Evolutionary conservation across 108 stramenopile genomes (phyloP), one percentile per base, ranked within the genome.

Genomic region (Nitzschia sp.): DNA sequence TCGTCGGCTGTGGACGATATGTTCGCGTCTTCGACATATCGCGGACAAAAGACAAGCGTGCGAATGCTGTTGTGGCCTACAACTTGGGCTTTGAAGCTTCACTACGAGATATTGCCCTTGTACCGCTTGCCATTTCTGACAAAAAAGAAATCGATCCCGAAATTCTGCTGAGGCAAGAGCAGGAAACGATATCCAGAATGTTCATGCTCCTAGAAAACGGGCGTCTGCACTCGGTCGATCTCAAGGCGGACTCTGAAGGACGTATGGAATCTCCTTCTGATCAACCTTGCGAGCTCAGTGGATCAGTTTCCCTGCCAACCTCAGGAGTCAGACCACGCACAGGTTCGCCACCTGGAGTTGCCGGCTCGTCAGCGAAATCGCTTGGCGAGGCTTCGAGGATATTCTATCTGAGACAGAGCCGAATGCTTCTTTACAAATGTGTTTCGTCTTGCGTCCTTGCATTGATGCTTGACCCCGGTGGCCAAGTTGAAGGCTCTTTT

Each of bases 331-430:
- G 85, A 26, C 54, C 79, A 17, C 68, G 75, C 23, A 21, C 45
- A 47, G 78, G 81, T 17, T 73, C 71, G 3, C 54, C 72, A 26
- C 63, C 73, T 26, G 68, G 58, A n/a, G n/a, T 68, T 17, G 50
- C 53, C 46, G 78, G 81, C 25, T 68, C 80, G 23, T 67, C 73
- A 8, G 55, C 86, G 30, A 78, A 69, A 25, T 73, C 79, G 30
- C 73, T 90, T 25, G 89, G 89, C 25, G 89, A 90, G 65, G 89
- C 84, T n/a, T 71, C 70, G 27, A 63, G 59, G 55, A 59, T 91
- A 16, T 60, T 54, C n/a, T 83, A 75, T 47, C 66, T 91, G 23
- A 56, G 35, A 45, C 80, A 84, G 32, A 83, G 82, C 45, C 80
- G 83, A 30, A 66, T 84, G 6, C 74, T 93, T 1, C 63, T 92